Conservation (phyloP, 768 basidiomycete genomes). For the Lentinula edodes region DNA sequence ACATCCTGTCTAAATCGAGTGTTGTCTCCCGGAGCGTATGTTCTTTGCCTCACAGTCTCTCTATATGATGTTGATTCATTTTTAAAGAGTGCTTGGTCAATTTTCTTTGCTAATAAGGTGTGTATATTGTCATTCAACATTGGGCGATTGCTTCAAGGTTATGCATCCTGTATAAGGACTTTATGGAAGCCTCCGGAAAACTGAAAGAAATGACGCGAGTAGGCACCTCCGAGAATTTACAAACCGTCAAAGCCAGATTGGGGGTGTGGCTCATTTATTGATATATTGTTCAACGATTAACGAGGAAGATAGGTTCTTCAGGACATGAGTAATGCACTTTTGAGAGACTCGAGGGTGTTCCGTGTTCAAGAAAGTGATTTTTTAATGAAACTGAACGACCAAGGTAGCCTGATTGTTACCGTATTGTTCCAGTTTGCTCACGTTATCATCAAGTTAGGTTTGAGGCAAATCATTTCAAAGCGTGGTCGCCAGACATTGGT, state of each 20-base stretch:
- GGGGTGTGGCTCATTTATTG: neutral
- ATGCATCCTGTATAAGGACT: neutral
- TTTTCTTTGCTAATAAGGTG: slow-evolving; percentile 13
- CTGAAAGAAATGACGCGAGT: slow-evolving; percentile 9
- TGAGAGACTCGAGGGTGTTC: slow-evolving; percentile 15
- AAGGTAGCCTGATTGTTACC: slow-evolving; percentile 2
- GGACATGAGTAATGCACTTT: slow-evolving; percentile 12
- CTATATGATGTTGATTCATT: neutral
- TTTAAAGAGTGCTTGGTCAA: slow-evolving; percentile 14
- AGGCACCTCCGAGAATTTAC: neutral
- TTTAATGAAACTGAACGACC: slow-evolving; percentile 10
- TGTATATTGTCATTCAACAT: neutral
- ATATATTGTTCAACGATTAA: neutral
- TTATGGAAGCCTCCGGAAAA: neutral
- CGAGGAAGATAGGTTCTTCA: slow-evolving; percentile 7
- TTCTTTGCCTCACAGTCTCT: neutral
- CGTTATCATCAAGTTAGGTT: neutral
- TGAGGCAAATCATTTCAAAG: neutral
- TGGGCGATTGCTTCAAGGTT: neutral
- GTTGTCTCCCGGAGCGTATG: neutral
- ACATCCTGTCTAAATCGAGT: neutral
- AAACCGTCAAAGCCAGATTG: neutral
- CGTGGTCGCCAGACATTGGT: slow-evolving; percentile 4
- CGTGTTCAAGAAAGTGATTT: slow-evolving; percentile 8
- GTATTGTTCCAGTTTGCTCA: too few species aligned